phyloP scores from a whole-genome alignment of 805 yeast genomes.

The Vanderwaltozyma polyspora region DNA sequence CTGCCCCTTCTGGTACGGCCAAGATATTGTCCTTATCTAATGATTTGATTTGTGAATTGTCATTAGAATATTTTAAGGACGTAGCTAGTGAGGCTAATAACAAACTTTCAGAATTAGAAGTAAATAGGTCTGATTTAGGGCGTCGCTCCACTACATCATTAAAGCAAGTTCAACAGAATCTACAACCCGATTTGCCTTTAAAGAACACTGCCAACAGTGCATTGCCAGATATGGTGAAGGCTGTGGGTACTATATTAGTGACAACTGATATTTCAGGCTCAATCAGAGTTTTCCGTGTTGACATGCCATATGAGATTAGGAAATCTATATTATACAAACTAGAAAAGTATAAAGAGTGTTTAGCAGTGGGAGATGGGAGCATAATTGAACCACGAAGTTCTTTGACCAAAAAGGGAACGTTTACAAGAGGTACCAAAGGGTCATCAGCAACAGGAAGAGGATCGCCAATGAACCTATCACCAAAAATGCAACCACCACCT shows the following conservation, averaged over 20 bases:
- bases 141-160: neutral
- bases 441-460: neutral
- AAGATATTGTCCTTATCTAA: slow-evolving; percentile 59
- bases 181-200: no score
- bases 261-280: slow-evolving; percentile 67
- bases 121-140: neutral
- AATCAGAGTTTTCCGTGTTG: slow-evolving; percentile 72
- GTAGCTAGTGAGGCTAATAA: neutral
- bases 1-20: slow-evolving; percentile 65
- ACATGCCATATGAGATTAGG: slow-evolving; percentile 45
- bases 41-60: slow-evolving; percentile 65
- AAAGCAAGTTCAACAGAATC: no score
- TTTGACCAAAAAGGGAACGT: neutral
- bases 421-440: neutral
- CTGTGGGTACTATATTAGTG: slow-evolving; percentile 44
- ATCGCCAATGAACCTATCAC: neutral
- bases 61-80: slow-evolving; percentile 19
- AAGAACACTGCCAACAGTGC: neutral
- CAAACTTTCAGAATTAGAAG: neutral
- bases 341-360: slow-evolving; percentile 5
- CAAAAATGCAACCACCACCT: no score
- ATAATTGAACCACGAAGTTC: neutral
- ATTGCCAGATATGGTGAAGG: slow-evolving; percentile 20
- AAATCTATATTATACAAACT: slow-evolving; percentile 23
- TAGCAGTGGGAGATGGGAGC: no score